Evolutionary conservation across 2,329 filamentous ascomycete species (phyloP).

Genomic region (Thelonectria rubi): DNA sequence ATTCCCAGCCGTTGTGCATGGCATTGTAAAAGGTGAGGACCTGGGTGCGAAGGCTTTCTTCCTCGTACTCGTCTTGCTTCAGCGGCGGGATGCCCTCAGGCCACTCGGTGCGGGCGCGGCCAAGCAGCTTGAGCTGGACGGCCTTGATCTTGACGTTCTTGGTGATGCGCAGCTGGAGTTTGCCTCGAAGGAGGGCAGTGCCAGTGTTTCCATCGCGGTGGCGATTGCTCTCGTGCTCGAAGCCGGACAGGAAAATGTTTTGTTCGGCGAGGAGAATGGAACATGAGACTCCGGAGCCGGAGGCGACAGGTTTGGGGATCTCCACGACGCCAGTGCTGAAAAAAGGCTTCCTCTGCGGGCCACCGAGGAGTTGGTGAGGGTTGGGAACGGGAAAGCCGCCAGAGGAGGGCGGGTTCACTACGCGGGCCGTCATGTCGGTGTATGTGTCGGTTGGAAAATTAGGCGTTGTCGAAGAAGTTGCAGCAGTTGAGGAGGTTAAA

Average conservation of each 20-base stretch:
- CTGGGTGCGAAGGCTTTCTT: constrained; percentile 86
- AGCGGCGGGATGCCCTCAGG: constrained; percentile 92
- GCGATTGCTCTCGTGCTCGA: constrained; percentile 73
- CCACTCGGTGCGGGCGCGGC: constrained; percentile 91
- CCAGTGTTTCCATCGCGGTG: constrained; percentile 64
- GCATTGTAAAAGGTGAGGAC: constrained; percentile 94
- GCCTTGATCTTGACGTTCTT: constrained; percentile 95
- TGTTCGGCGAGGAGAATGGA: constrained; percentile 81
- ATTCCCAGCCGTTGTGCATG: constrained; percentile 67
- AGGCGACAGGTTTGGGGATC: constrained; percentile 77
- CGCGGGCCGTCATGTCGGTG: constrained; percentile 38
- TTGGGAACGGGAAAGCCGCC: constrained; percentile 45
- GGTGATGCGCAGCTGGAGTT: constrained; percentile 80
- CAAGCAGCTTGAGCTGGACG: constrained; percentile 85
- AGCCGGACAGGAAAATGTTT: constrained; percentile 81
- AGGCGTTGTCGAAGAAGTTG: constrained; percentile 32
- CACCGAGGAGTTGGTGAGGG: constrained; percentile 60
- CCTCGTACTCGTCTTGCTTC: constrained; percentile 84
- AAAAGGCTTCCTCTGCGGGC: constrained; percentile 58
- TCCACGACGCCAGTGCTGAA: constrained; percentile 63
- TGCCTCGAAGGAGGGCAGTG: constrained; percentile 88
- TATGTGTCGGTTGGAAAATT: constrained; percentile 32
- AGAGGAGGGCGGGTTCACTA: constrained; percentile 31
- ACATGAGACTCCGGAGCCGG: constrained; percentile 78
- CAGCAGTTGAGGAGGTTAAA: constrained; percentile 32